Base-by-base conservation (phyloP, 2,329 filamentous ascomycete species). In the Xylaria sp. region DNA sequence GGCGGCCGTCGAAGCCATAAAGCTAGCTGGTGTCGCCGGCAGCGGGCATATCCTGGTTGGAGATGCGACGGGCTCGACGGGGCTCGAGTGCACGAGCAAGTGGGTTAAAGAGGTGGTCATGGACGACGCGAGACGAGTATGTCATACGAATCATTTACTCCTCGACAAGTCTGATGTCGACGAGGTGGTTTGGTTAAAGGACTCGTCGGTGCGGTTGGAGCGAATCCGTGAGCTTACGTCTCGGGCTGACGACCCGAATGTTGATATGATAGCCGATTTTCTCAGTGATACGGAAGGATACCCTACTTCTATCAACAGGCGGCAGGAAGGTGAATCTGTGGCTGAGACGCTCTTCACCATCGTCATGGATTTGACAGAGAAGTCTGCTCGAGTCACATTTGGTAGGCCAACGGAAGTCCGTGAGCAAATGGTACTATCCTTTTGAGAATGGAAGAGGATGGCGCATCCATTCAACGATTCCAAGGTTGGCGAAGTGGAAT, bases 1-100 rank as follows among this genome's bases (percentile, higher is more conserved):
- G 0, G 81, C 83, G 54, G 88, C 87, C 13, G 79, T 88, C 1
- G 62, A 75, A 1, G 80, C 77, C 25, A 74, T 88, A 18, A 78
- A 83, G 67, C 73, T 72, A 15, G 76, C 77, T 52, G 86, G 86
- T 3, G 82, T 87, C 60, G 86, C 86, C 0, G 81, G 81, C 0
- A 82, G 84, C 4, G 85, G 84, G 15, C 84, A 87, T 65, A 86
- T 88, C 68, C 76, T 87, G 0, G 74, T 88, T 32, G 84, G 81
- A 0, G 85, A 87, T 72, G 70, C 79, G 1, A 76, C 72, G 0
- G 82, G 81, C 0, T 79, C 82, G 0, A 73, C 83, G 0, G 84
- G 85, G 0, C 73, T 87, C 12, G 85, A 87, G 73, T 86, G 83
- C 70, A 80, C 77, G 8, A 76, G 72, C 65, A 73, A 69, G 37